Percentiles rank a stretch among this genome's conserved stretches.
phyloP scores from a whole-genome alignment of 2,329 filamentous ascomycete species.

The Neobulgaria alba region DNA sequence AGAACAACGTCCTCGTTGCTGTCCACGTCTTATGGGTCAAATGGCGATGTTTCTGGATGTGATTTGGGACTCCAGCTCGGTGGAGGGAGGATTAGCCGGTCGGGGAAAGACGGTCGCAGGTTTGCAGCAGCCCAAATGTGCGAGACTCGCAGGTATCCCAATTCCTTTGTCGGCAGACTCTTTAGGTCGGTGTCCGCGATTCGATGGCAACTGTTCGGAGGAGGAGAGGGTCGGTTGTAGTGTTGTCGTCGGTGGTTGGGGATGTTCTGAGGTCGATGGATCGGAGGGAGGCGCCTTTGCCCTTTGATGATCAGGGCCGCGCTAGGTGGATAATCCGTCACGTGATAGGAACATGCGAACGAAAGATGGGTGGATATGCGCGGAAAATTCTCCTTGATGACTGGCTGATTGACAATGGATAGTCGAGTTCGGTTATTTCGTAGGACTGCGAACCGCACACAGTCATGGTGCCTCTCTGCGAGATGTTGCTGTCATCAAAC shows the following conservation, averaged over 20 bases:
- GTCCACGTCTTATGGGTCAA: constrained; percentile 7
- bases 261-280: constrained; percentile 3
- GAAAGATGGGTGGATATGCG: too few species aligned
- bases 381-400: too few species aligned
- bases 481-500: too few species aligned
- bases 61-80: constrained; percentile 7
- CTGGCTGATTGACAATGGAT: too few species aligned
- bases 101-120: constrained; percentile 3
- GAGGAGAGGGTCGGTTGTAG: too few species aligned
- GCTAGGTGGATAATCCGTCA: constrained; percentile 1
- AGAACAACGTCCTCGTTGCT: constrained; percentile 1
- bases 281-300: constrained; percentile 13
- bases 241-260: constrained; percentile 17
- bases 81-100: constrained; percentile 9
- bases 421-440: too few species aligned
- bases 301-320: constrained; percentile 9
- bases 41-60: constrained; percentile 2
- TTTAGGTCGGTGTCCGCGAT: neutral
- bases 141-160: too few species aligned
- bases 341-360: too few species aligned
- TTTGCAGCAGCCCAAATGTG: neutral
- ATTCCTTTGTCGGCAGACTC: neutral
- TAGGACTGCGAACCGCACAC: too few species aligned
- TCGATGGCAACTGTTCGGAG: neutral
- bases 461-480: too few species aligned